A percentile compares a stretch with the other conserved stretches of the same genome.
phyloP scores from a whole-genome alignment of 768 basidiomycete genomes.

The Amanita fuliginea region DNA sequence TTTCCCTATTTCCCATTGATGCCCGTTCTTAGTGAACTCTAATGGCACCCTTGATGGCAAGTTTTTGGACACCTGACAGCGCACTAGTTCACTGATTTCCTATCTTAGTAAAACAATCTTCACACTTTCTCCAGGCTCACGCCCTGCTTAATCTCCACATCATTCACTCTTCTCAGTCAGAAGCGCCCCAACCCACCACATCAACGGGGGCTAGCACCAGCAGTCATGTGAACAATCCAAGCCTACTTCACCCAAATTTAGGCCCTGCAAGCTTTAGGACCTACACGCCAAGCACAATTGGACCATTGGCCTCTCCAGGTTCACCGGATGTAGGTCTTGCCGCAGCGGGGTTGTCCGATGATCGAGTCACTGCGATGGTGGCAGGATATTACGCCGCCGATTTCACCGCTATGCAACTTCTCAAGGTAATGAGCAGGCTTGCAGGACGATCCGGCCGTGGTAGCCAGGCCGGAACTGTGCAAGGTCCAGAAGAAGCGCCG shows the following conservation, averaged over 20 bases:
- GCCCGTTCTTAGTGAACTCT: slow-evolving; percentile 46
- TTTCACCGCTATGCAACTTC: slow-evolving; percentile 69
- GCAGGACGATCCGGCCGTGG: slow-evolving; percentile 18
- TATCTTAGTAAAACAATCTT: slow-evolving; percentile 58
- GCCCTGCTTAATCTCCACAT: slow-evolving; percentile 78
- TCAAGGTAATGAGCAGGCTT: slow-evolving; percentile 74
- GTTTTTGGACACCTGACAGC: slow-evolving; percentile 13
- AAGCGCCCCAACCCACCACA: slow-evolving; percentile 20
- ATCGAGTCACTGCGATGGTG: slow-evolving; percentile 21
- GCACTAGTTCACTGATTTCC: slow-evolving; percentile 4
- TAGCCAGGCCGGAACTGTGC: slow-evolving; percentile 28
- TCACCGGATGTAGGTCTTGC: not conserved
- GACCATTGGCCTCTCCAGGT: not conserved
- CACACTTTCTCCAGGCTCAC: slow-evolving; percentile 81
- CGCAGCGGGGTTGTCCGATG: slow-evolving; percentile 11
- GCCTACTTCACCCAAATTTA: slow-evolving; percentile 46
- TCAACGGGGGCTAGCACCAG: slow-evolving; percentile 19
- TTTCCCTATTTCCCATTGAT: not conserved
- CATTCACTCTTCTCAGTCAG: slow-evolving; percentile 67
- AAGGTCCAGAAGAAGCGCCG: slow-evolving; percentile 20
- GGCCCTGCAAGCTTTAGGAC: slow-evolving; percentile 55
- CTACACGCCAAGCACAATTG: slow-evolving; percentile 35
- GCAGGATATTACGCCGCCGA: slow-evolving; percentile 47
- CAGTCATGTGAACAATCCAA: slow-evolving; percentile 27
- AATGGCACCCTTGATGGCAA: slow-evolving; percentile 62